Conservation (phyloP, 1,284 basidiomycete species). For the Cryptococcus hybrid region DNA sequence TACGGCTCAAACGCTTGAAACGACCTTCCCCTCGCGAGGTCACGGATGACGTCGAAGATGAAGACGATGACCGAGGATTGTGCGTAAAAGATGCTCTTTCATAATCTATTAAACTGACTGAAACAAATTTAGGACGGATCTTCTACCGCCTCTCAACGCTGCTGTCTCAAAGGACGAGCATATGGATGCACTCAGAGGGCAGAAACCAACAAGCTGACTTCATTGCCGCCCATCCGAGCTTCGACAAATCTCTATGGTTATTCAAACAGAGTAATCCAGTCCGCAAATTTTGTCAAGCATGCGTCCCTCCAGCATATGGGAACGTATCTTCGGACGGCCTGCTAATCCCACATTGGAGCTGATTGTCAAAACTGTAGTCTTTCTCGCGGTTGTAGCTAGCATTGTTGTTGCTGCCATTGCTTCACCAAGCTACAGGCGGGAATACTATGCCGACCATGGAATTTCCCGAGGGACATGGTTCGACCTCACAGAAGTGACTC, state of each 20-base stretch:
- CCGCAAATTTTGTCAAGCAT: constrained; percentile 74
- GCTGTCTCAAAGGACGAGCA: constrained; percentile 38
- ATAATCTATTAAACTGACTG: constrained; percentile 1
- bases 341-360: constrained; percentile 67
- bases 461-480: constrained; percentile 76
- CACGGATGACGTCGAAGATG: constrained; percentile 25
- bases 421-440: constrained; percentile 78
- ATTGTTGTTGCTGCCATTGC: constrained; percentile 83
- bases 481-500: constrained; percentile 72
- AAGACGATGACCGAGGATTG: constrained; percentile 40
- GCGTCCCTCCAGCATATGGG: constrained; percentile 70
- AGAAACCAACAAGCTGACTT: constrained; percentile 83
- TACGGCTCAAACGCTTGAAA: constrained; percentile 12
- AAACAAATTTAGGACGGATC: constrained; percentile 30
- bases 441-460: constrained; percentile 66
- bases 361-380: constrained; percentile 71
- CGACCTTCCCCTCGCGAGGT: constrained; percentile 12
- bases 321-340: constrained; percentile 70
- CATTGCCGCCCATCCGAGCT: constrained; percentile 84
- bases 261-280: constrained; percentile 78
- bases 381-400: constrained; percentile 76
- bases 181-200: constrained; percentile 57
- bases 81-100: constrained; percentile 12
- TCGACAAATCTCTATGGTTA: constrained; percentile 87
- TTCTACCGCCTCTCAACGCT: constrained; percentile 39